A percentile compares a stretch with the other conserved stretches of the same genome.
phyloP scores from a whole-genome alignment of 371 early-diverging fungal species.

The Lichtheimia ramosa region DNA sequence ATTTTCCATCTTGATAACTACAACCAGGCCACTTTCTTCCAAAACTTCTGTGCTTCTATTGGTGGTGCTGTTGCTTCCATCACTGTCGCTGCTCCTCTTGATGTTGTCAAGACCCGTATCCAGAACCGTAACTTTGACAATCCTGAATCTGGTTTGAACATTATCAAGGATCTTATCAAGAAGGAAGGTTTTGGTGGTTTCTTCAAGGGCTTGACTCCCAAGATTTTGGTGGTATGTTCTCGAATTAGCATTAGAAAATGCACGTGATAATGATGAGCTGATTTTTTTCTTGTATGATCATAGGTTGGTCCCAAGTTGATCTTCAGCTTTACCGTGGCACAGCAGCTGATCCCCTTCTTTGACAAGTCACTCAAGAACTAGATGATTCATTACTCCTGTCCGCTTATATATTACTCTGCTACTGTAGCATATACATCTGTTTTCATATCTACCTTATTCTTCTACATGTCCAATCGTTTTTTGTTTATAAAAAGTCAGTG shows the following conservation, averaged over 20 bases:
- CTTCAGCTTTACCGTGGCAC: slow-evolving; percentile 96
- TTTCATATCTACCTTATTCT: neutral
- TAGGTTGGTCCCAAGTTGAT: slow-evolving; percentile 95
- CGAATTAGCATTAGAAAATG: too few relatives aligned
- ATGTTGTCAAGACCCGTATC: slow-evolving; percentile 98
- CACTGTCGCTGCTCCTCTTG: slow-evolving; percentile 94
- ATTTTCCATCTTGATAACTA: slow-evolving; percentile 85
- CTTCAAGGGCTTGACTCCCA: slow-evolving; percentile 98
- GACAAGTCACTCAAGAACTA: slow-evolving; percentile 25
- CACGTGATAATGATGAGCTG: too few relatives aligned
- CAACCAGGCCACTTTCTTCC: slow-evolving; percentile 94
- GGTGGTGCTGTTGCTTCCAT: slow-evolving; percentile 95
- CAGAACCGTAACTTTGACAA: slow-evolving; percentile 90
- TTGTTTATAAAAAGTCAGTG: neutral
- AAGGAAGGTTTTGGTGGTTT: slow-evolving; percentile 93
- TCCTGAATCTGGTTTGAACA: slow-evolving; percentile 85
- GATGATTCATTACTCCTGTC: neutral
- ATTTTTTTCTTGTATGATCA: too few relatives aligned
- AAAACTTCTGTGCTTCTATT: slow-evolving; percentile 95
- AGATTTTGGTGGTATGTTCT: slow-evolving; percentile 76
- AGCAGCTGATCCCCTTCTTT: slow-evolving; percentile 89
- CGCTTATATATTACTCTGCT: neutral
- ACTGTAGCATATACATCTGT: neutral
- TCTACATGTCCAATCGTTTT: neutral
- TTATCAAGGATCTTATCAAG: slow-evolving; percentile 84